phyloP scores from a whole-genome alignment of 208 protist genomes.

The Strigomonas culicis region DNA sequence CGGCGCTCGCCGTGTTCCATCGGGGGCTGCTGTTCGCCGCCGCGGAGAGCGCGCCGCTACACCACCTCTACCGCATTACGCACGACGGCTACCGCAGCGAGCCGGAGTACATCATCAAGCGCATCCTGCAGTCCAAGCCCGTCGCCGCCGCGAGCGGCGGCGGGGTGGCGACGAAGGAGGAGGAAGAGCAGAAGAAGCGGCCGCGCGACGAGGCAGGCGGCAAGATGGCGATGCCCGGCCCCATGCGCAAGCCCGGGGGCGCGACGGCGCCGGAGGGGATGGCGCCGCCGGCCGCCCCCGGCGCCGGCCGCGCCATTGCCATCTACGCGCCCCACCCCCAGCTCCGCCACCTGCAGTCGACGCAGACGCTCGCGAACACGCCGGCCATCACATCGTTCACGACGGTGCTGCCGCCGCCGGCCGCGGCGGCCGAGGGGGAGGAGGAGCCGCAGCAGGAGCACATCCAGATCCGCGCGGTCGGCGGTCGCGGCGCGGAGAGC shows the following conservation, averaged over 20 bases:
- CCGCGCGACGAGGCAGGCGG: constrained; percentile 11
- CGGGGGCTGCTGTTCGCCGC: constrained; percentile 96
- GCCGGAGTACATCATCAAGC: constrained; percentile 70
- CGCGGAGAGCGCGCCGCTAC: constrained; percentile 92
- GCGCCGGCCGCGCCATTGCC: not conserved
- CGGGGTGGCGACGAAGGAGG: not conserved
- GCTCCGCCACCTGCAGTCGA: not conserved
- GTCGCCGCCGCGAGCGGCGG: too few species aligned
- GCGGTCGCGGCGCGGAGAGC: constrained; percentile 62
- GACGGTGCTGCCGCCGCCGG: not conserved
- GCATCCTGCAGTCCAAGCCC: constrained; percentile 21
- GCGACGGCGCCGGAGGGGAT: not conserved
- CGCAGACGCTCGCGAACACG: not conserved
- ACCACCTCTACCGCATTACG: constrained; percentile 93
- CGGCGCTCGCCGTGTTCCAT: constrained; percentile 89
- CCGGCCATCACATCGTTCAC: not conserved
- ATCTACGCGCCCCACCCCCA: not conserved
- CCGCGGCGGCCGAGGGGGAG: not conserved
- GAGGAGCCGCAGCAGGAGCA: constrained; percentile 21
- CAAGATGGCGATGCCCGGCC: not conserved
- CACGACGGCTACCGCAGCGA: constrained; percentile 72
- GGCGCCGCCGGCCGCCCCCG: not conserved
- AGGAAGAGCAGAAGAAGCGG: constrained; percentile 22
- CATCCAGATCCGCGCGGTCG: constrained; percentile 53
- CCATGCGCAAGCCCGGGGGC: not conserved